Conservation (phyloP, 257 asterid genomes). For the Solanum chilense region DNA sequence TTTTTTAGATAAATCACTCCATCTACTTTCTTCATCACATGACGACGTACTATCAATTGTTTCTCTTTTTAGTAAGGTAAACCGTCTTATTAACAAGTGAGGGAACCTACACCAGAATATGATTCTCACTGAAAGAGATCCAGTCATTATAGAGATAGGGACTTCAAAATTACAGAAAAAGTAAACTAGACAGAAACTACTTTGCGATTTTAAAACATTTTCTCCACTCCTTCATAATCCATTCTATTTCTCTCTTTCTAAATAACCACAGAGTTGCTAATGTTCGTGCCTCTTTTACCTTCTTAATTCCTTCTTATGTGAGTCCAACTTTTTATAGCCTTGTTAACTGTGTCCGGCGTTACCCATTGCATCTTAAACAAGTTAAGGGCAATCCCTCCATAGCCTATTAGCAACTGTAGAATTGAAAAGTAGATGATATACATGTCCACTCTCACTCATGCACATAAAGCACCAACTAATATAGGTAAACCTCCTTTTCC, state of each 20-base stretch:
- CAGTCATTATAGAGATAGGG: background rate
- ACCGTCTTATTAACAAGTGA: background rate
- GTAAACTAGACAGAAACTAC: background rate
- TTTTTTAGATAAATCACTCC: too few species aligned
- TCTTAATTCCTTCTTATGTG: background rate
- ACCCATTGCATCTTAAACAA: too few species aligned
- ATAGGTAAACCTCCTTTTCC: background rate
- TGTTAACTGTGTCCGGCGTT: background rate
- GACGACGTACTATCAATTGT: background rate
- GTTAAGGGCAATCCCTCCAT: background rate
- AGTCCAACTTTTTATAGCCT: background rate
- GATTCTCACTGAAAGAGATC: background rate
- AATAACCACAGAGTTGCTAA: background rate
- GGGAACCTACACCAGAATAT: background rate
- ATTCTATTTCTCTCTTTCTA: background rate
- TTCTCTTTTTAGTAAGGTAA: background rate
- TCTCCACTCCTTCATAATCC: background rate
- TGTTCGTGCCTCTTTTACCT: background rate
- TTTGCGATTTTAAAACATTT: too few species aligned
- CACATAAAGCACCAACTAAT: too few species aligned
- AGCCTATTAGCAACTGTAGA: background rate
- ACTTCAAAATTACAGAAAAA: background rate
- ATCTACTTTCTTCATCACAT: background rate
- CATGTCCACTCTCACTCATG: too few species aligned
- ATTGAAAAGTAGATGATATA: background rate